Evolutionary conservation across 495 filamentous ascomycete genomes (phyloP).

Genomic region (Halenospora varia): DNA sequence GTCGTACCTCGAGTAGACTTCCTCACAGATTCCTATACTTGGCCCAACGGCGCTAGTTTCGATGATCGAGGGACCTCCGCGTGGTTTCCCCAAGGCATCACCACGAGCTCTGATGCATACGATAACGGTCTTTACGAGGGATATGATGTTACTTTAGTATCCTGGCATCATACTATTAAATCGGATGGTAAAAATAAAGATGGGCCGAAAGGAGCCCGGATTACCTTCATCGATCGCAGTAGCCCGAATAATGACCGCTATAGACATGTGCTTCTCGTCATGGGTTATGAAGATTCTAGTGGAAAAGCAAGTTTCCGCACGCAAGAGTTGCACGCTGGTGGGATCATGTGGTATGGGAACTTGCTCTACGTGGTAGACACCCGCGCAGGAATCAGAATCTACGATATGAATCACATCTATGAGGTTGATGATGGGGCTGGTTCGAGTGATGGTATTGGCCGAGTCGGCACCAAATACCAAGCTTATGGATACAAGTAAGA

Average conservation of each 20-base stretch:
- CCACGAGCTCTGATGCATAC: not conserved
- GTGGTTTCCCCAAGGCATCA: not conserved
- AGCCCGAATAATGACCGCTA: not conserved
- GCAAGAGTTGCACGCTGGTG: not conserved
- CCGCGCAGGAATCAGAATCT: not conserved
- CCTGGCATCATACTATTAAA: not conserved
- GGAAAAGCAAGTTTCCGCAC: not conserved
- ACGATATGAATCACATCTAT: not conserved
- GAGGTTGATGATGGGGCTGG: not conserved
- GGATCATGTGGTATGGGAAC: not conserved
- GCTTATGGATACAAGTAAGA: not conserved
- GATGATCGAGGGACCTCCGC: not conserved
- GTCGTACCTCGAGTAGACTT: not conserved
- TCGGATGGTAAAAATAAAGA: not conserved
- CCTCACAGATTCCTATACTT: not conserved
- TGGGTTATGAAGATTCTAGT: not conserved
- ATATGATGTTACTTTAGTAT: not conserved
- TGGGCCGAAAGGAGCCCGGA: not conserved
- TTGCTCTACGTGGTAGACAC: not conserved
- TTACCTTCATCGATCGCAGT: not conserved
- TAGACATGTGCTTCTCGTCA: not conserved
- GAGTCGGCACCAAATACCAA: not conserved
- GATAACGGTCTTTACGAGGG: not conserved
- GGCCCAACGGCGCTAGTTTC: not conserved
- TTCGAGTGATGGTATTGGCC: not conserved